Percentiles rank a stretch among this genome's conserved stretches.
Conservation (phyloP, 116 monocot species). For the Trichopus zeylanicus region DNA sequence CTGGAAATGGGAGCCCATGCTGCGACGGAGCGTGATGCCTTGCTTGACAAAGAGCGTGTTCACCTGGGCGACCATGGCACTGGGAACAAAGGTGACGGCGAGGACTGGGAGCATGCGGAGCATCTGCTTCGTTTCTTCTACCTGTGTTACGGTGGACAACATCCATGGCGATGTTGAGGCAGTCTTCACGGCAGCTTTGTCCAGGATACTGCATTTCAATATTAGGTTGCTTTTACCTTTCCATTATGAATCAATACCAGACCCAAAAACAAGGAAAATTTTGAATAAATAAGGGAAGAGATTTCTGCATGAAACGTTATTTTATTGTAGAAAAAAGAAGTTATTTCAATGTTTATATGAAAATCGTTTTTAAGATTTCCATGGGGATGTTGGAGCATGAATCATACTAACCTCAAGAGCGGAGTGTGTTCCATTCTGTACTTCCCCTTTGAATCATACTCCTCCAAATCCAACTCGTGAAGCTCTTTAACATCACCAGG, state of each 20-base stretch:
- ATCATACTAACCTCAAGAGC: not conserved
- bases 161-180: constrained; percentile 10
- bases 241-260: too few relatives aligned
- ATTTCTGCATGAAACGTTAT: too few relatives aligned
- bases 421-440: constrained; percentile 2
- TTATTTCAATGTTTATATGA: too few relatives aligned
- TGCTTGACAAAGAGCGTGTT: constrained; percentile 32
- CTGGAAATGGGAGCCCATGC: constrained; percentile 19
- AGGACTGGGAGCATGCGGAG: constrained; percentile 20
- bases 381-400: too few relatives aligned
- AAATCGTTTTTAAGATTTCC: too few relatives aligned
- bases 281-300: too few relatives aligned
- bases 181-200: constrained; percentile 23
- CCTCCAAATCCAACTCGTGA: constrained; percentile 4
- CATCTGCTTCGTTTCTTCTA: constrained; percentile 32
- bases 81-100: constrained; percentile 10
- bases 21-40: constrained; percentile 18
- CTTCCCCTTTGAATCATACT: not conserved
- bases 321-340: too few relatives aligned
- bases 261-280: too few relatives aligned
- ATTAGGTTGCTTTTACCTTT: too few relatives aligned
- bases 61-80: constrained; percentile 15
- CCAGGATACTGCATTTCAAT: constrained; percentile 14
- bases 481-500: constrained; percentile 6
- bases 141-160: constrained; percentile 18